A percentile compares a stretch with the other conserved stretches of the same genome.
Evolutionary conservation across 768 basidiomycete species (phyloP).

Genomic region (Collybia mongolica): DNA sequence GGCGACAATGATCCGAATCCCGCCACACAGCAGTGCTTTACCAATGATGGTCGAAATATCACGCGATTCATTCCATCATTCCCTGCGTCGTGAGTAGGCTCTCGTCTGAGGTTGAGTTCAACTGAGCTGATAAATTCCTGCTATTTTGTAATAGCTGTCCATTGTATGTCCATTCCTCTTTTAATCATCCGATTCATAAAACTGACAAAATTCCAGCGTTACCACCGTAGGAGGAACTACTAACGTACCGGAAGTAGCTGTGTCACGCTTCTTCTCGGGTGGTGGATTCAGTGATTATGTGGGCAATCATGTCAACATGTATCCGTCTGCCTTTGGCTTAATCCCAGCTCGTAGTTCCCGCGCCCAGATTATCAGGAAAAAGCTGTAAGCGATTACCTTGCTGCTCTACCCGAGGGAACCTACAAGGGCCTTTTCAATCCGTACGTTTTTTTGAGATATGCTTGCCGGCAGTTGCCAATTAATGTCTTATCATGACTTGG

Average conservation of each 20-base stretch:
- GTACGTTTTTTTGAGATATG: slow-evolving; percentile 30
- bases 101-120: neutral
- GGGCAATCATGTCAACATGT: slow-evolving; percentile 16
- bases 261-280: slow-evolving; percentile 53
- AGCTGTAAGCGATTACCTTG: slow-evolving; percentile 44
- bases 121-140: no score
- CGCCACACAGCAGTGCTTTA: slow-evolving; percentile 48
- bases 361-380: slow-evolving; percentile 54
- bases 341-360: slow-evolving; percentile 34
- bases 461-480: neutral
- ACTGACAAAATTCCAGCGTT: slow-evolving; percentile 41
- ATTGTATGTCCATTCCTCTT: slow-evolving; percentile 49
- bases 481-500: neutral
- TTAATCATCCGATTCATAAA: neutral
- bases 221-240: slow-evolving; percentile 72
- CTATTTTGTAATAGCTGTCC: slow-evolving; percentile 35
- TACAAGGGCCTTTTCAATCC: slow-evolving; percentile 62
- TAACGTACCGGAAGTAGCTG: slow-evolving; percentile 57
- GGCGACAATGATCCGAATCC: slow-evolving; percentile 61
- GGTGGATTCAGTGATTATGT: slow-evolving; percentile 77
- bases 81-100: slow-evolving; percentile 48
- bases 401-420: slow-evolving; percentile 40
- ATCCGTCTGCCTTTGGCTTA: neutral
- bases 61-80: slow-evolving; percentile 58
- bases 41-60: slow-evolving; percentile 56